phyloP scores from a whole-genome alignment of 2,329 filamentous ascomycete genomes.

The Cryphonectria naterciae region DNA sequence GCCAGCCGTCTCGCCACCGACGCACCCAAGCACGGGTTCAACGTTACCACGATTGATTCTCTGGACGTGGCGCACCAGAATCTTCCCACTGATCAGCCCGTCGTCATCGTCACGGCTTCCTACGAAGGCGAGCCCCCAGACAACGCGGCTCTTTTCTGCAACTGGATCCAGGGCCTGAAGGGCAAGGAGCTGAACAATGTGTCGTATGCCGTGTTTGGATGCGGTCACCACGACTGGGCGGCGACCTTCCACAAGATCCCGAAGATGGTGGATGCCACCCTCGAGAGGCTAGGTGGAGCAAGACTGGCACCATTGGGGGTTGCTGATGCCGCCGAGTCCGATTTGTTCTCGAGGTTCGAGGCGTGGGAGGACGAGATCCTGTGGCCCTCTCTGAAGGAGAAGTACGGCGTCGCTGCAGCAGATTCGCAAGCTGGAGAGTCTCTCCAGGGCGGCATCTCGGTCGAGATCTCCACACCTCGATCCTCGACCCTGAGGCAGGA shows the following conservation, averaged over 20 bases:
- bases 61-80: conserved; percentile 65
- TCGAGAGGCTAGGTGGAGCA: conserved; percentile 52
- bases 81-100: conserved; percentile 63
- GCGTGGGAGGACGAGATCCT: conserved; percentile 62
- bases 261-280: conserved; percentile 58
- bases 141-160: conserved; percentile 69
- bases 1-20: conserved; percentile 64
- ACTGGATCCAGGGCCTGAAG: conserved; percentile 63
- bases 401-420: conserved; percentile 32
- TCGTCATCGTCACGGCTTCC: conserved; percentile 68
- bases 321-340: conserved; percentile 62
- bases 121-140: conserved; percentile 75
- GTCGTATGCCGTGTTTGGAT: conserved; percentile 70
- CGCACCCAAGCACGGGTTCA: conserved; percentile 63
- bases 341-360: conserved; percentile 68
- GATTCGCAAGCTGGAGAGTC: conserved; percentile 12
- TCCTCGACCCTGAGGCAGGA: conserved; percentile 62
- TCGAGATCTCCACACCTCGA: conserved; percentile 56
- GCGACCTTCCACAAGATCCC: conserved; percentile 69
- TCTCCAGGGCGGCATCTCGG: conserved; percentile 40
- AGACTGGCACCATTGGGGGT: conserved; percentile 53
- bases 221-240: conserved; percentile 60
- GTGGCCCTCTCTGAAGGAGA: conserved; percentile 52
- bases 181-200: conserved; percentile 55
- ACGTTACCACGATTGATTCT: conserved; percentile 53